Conservation (phyloP, 2,329 filamentous ascomycete genomes). For the Xylariaceae sp. region DNA sequence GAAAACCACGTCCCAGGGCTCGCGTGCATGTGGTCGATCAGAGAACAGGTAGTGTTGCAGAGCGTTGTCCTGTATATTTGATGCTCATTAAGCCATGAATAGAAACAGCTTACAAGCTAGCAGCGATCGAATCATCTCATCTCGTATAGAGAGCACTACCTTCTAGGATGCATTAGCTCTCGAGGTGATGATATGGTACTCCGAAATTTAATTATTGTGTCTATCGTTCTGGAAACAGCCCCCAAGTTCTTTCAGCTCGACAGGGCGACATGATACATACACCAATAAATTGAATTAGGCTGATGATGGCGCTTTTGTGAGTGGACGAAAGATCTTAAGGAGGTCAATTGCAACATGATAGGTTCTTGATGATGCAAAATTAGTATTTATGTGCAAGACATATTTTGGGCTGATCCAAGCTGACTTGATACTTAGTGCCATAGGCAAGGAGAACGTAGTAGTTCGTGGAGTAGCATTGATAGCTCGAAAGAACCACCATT, state of each 20-base stretch:
- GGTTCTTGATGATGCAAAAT: not conserved
- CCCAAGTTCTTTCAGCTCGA: conserved; percentile 21
- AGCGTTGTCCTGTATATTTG: no score
- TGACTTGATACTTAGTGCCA: not conserved
- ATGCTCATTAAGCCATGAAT: not conserved
- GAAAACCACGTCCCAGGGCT: conserved; percentile 2
- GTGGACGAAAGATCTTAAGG: not conserved
- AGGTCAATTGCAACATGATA: not conserved
- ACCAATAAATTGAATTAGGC: not conserved
- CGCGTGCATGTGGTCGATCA: conserved; percentile 21
- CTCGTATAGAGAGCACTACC: not conserved
- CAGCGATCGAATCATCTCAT: not conserved
- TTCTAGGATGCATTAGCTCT: not conserved
- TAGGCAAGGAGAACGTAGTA: not conserved
- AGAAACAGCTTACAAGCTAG: no score
- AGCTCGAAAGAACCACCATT: not conserved
- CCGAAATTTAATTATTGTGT: not conserved
- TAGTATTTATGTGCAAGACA: not conserved
- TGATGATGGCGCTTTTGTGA: not conserved
- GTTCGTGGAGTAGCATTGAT: conserved; percentile 9
- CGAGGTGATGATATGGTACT: not conserved
- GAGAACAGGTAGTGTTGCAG: not conserved
- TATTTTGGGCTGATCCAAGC: conserved; percentile 11
- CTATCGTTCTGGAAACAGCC: conserved; percentile 19
- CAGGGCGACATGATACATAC: conserved; percentile 8